Conservation (phyloP, 1,139 yeast genomes). For the Diutina scorzettiae region DNA sequence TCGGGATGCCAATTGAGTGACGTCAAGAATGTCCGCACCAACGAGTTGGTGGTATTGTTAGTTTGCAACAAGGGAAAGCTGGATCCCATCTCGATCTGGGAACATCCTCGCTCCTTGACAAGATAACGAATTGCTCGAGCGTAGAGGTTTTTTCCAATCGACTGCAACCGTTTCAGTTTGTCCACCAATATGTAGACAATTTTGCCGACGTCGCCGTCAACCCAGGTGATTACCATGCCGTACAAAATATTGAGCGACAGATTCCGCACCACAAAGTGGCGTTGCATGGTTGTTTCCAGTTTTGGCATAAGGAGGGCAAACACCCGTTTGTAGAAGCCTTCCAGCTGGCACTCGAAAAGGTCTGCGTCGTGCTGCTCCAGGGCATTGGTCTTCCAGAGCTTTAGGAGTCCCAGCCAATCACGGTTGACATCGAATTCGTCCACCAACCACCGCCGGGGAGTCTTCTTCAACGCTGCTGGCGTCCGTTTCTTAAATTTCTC, state of each 20-base stretch:
- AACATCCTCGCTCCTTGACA: slow-evolving; percentile 32
- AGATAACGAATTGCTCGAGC: slow-evolving; percentile 43
- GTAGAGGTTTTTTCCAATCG: slow-evolving; percentile 48
- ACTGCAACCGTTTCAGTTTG: slow-evolving; percentile 42
- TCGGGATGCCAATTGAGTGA: neutral
- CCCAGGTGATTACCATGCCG: slow-evolving; percentile 52
- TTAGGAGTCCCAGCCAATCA: slow-evolving; percentile 39
- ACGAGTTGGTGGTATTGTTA: slow-evolving; percentile 13
- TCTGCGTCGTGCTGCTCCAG: neutral
- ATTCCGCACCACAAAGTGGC: slow-evolving; percentile 50
- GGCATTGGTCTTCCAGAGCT: slow-evolving; percentile 25
- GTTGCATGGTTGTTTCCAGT: slow-evolving; percentile 14
- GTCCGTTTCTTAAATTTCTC: slow-evolving; percentile 17
- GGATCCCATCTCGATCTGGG: slow-evolving; percentile 33
- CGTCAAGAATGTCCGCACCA: slow-evolving; percentile 18
- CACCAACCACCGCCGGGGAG: slow-evolving; percentile 45
- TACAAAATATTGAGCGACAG: slow-evolving; percentile 44
- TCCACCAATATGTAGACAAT: slow-evolving; percentile 43
- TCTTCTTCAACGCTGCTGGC: slow-evolving; percentile 8
- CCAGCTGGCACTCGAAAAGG: neutral
- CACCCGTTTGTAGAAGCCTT: neutral
- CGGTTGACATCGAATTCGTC: slow-evolving; percentile 42
- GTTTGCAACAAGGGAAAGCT: slow-evolving; percentile 37
- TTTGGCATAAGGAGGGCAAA: neutral
- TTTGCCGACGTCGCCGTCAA: slow-evolving; percentile 29